Evolutionary conservation across 75 land plant genomes (phyloP).

Genomic region (Larix kaempferi): DNA sequence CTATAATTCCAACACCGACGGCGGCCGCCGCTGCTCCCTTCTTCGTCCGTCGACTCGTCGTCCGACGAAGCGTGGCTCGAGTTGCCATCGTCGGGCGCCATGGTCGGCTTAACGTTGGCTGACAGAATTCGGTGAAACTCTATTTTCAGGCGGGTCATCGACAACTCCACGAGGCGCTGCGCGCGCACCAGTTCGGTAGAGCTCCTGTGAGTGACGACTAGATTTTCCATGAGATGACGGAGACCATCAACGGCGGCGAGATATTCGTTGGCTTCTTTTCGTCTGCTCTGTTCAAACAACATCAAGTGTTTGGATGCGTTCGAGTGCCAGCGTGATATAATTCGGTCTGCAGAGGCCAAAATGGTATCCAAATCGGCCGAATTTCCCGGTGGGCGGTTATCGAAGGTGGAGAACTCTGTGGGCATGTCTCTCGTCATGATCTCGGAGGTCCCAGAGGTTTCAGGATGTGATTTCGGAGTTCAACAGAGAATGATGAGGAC

Average conservation of each 20-base stretch:
- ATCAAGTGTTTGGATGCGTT: no score
- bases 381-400: no score
- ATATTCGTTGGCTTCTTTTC: constrained; percentile 28
- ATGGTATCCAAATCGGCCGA: no score
- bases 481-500: no score
- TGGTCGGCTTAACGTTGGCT: constrained; percentile 17
- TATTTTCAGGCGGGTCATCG: constrained; percentile 60
- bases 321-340: no score
- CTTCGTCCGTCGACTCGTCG: neutral
- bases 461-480: no score
- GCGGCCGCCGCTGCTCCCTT: neutral
- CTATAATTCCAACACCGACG: no score
- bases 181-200: constrained; percentile 38
- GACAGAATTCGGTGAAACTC: constrained; percentile 58
- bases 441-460: no score
- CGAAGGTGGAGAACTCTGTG: no score
- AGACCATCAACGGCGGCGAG: constrained; percentile 28
- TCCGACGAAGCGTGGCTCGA: neutral
- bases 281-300: neutral
- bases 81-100: constrained; percentile 19
- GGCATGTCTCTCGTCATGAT: no score
- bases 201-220: constrained; percentile 4
- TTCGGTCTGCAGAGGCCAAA: no score
- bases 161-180: constrained; percentile 50
- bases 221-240: constrained; percentile 32